These are phyloP conservation scores for Notholithocarpus densiflorus DNA, from an alignment of 306 rosid genomes.

Conservation along the genomic window DNA sequence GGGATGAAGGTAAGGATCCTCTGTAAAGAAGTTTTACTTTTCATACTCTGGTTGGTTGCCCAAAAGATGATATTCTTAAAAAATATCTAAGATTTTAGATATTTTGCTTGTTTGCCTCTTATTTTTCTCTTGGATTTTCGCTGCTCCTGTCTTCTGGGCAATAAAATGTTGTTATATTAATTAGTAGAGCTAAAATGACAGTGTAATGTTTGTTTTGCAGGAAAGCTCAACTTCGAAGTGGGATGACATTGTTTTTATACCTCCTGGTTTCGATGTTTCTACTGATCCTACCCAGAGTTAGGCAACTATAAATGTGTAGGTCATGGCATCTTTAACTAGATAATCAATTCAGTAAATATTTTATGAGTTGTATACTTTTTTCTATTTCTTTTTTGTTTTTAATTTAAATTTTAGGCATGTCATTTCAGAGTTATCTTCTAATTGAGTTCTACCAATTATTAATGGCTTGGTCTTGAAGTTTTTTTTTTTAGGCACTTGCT, in stretches of 20 bases:
- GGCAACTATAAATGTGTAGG: constrained; percentile 14
- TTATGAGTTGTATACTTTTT: neutral
- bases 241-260: constrained; percentile 82
- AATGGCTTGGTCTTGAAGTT: no score
- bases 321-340: constrained; percentile 14
- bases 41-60: neutral
- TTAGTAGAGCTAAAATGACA: constrained; percentile 3
- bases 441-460: no score
- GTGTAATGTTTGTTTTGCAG: constrained; percentile 43
- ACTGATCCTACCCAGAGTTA: constrained; percentile 47
- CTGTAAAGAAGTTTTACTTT: neutral
- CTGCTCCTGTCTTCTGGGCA: neutral
- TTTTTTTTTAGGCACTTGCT: no score
- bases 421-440: no score
- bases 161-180: neutral
- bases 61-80: neutral
- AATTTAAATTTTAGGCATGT: neutral
- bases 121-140: neutral
- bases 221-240: constrained; percentile 56
- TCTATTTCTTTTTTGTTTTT: neutral
- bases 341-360: neutral
- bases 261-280: constrained; percentile 85
- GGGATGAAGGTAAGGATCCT: constrained; percentile 75
- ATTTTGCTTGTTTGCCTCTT: neutral
- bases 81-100: neutral